phyloP scores from a whole-genome alignment of 345 rosid genomes.

The Diplotaxis tenuifolia region DNA sequence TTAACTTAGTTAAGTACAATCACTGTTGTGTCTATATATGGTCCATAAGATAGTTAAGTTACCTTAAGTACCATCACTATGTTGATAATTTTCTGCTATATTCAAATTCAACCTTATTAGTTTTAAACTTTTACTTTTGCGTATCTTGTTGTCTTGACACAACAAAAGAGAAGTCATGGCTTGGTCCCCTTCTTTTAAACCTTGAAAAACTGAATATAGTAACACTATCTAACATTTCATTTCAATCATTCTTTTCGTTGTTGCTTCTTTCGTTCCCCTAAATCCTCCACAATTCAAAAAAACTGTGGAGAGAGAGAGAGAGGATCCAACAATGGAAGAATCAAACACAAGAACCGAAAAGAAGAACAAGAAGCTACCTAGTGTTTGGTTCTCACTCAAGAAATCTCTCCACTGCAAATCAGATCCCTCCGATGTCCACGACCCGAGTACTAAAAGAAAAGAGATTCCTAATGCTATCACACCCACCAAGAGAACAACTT shows the following conservation, averaged over 20 bases:
- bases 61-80: not conserved
- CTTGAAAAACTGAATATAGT: not conserved
- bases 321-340: slow-evolving; percentile 18
- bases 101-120: too few relatives aligned
- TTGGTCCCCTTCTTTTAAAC: not conserved
- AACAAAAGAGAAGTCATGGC: slow-evolving; percentile 4
- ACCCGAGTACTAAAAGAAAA: slow-evolving; percentile 53
- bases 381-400: slow-evolving; percentile 63
- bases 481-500: slow-evolving; percentile 46
- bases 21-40: not conserved
- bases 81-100: too few relatives aligned
- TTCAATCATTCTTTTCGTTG: not conserved
- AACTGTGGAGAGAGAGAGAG: not conserved
- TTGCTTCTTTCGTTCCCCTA: slow-evolving; percentile 1
- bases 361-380: slow-evolving; percentile 47
- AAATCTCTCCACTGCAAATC: slow-evolving; percentile 59
- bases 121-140: not conserved
- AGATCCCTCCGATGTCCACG: slow-evolving; percentile 51
- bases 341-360: slow-evolving; percentile 19
- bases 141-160: not conserved
- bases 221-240: slow-evolving; percentile 1
- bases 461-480: slow-evolving; percentile 46
- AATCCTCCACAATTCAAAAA: not conserved
- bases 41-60: slow-evolving; percentile 1
- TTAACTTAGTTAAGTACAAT: not conserved